Evolutionary conservation across 768 basidiomycete species (phyloP).

Genomic region (Podaxis pistillaris): DNA sequence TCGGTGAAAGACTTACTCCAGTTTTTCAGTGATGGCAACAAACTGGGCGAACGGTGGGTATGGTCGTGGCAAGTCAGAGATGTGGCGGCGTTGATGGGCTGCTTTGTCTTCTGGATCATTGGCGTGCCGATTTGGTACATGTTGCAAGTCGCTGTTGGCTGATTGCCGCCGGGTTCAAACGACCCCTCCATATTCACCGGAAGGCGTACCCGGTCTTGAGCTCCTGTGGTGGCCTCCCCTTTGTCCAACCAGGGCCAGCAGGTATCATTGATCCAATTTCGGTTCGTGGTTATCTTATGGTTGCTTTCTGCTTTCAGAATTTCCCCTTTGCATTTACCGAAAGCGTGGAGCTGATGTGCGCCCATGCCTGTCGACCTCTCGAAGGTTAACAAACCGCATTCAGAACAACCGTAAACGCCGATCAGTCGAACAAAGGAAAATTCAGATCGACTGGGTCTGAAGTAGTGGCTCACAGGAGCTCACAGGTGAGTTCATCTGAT

Average conservation of each 20-base stretch:
- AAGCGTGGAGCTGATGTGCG: neutral
- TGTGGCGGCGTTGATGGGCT: slow-evolving; percentile 3
- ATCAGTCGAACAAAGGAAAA: neutral
- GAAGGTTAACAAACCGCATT: neutral
- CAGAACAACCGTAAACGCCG: neutral
- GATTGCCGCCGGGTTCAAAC: slow-evolving; percentile 3
- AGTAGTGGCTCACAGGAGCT: neutral
- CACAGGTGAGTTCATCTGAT: neutral
- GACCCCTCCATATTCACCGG: slow-evolving; percentile 1
- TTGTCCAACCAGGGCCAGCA: neutral
- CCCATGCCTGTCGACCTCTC: neutral
- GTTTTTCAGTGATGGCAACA: neutral
- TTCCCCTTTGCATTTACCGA: neutral
- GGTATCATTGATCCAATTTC: neutral
- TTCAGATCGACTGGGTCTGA: neutral
- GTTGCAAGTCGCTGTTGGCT: neutral
- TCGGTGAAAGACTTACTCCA: neutral
- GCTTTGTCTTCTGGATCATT: neutral
- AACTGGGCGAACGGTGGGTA: neutral
- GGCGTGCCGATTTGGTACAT: neutral
- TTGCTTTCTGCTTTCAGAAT: neutral
- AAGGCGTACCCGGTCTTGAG: slow-evolving; percentile 1
- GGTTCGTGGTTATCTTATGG: neutral
- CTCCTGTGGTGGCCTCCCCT: neutral
- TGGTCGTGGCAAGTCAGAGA: neutral